Evolutionary conservation across 1,284 basidiomycete species (phyloP), one percentile per base, ranked within the genome.

Genomic region (Kwoniella shivajii): DNA sequence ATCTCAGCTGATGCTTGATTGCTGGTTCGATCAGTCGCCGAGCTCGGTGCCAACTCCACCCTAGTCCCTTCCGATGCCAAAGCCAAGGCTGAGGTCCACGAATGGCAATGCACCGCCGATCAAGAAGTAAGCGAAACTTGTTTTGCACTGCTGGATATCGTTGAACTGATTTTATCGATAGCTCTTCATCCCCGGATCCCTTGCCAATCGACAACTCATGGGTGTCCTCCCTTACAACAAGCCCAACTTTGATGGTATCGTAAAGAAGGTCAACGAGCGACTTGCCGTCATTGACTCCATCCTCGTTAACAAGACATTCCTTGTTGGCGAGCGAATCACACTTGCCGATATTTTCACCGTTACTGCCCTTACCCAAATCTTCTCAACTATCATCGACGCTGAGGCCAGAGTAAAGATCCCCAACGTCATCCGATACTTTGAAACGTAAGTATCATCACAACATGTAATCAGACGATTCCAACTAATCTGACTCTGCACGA

Each of bases 301-400:
- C 80, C 86, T 98, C 71, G 77, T 83, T 57, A 82, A 84, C 61
- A 86, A 85, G 73, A 99, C 95, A 53, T 98, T 88, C 85, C 84
- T 97, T 69, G 92, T 93, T 55, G 88, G 88, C 70, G 91, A 98
- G 78, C 90, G 94, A 69, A 87, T 98, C 82, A 92, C 93, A 59
- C 83, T 95, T 51, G 95, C 93, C 65, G 95, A 99, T 74, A 79
- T 98, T 78, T 79, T 81, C 67, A 66, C 92, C 64, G 90, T 88
- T 41, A 77, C 82, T 39, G 66, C 82, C 69, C 74, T 91, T 64
- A 80, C 80, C 64, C 80, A 80, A 64, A 80, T 82, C 6, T 52
- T 81, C 66, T 56, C 65, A 50, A 53, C 82, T 66, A 58, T 61
- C 63, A 66, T 91, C 64, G 92, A 90, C 68, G 84, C 86, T 10